These are phyloP conservation scores for Arthrobotrys musiformis DNA, from an alignment of 2,329 filamentous ascomycete genomes.

Conservation along the genomic window DNA sequence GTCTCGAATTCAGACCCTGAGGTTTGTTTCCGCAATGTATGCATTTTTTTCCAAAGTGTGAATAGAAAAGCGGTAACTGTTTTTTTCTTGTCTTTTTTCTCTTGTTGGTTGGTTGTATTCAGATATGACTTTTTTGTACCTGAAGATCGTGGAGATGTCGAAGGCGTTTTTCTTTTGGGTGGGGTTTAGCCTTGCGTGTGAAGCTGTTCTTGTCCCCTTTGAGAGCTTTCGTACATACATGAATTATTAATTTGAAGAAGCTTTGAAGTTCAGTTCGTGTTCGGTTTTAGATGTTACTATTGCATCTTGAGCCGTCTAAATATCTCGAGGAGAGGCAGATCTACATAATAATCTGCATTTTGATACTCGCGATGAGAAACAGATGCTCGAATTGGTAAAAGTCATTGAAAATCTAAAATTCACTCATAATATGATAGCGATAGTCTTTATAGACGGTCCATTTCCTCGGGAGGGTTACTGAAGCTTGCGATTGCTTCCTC, in stretches of 20 bases:
- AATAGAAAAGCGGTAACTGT: constrained; percentile 21
- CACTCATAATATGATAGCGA: background rate
- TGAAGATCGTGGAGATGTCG: background rate
- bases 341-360: background rate
- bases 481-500: background rate
- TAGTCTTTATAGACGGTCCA: too few species aligned
- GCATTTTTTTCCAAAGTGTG: constrained; percentile 13
- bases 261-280: too few species aligned
- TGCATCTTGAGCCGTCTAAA: too few species aligned
- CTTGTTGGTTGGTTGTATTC: background rate
- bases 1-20: too few species aligned
- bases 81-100: background rate
- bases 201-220: background rate
- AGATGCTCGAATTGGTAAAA: background rate
- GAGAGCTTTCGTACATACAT: too few species aligned
- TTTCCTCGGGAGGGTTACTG: background rate
- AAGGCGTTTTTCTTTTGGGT: constrained; percentile 19
- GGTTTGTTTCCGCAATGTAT: background rate
- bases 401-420: background rate
- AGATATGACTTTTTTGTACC: background rate
- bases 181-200: constrained; percentile 13
- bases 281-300: too few species aligned
- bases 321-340: background rate
- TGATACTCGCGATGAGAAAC: background rate
- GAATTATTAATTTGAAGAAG: background rate